Percentiles rank a stretch among this genome's conserved stretches.
These are phyloP conservation scores for Ophiocordyceps camponoti-leonardi DNA, from an alignment of 2,329 filamentous ascomycete species.

Conservation along the genomic window DNA sequence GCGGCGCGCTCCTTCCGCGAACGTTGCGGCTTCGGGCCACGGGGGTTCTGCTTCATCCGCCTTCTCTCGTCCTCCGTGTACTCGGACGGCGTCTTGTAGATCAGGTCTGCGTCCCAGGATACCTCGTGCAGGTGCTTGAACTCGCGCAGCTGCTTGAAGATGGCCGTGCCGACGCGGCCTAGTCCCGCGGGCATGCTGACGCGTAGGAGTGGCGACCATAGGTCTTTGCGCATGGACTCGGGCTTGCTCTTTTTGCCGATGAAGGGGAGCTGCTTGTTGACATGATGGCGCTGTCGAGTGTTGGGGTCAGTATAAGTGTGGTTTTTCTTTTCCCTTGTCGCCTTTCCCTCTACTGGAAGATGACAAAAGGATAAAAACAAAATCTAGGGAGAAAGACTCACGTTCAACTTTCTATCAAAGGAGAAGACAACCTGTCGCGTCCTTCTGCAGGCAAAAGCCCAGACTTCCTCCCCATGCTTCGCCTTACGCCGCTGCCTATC, in stretches of 20 bases:
- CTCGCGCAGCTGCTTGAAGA: slow-evolving; percentile 48
- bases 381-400: slow-evolving; percentile 11
- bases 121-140: slow-evolving; percentile 45
- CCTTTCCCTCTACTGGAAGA: no score
- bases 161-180: slow-evolving; percentile 36
- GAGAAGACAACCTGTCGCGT: slow-evolving; percentile 36
- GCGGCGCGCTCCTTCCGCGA: slow-evolving; percentile 27
- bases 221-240: slow-evolving; percentile 46
- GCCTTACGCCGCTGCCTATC: slow-evolving; percentile 6
- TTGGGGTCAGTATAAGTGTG: neutral
- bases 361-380: neutral
- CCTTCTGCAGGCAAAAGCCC: slow-evolving; percentile 32
- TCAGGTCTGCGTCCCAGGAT: slow-evolving; percentile 34
- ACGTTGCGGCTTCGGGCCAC: slow-evolving; percentile 16
- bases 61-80: slow-evolving; percentile 16
- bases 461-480: slow-evolving; percentile 40
- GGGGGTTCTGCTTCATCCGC: slow-evolving; percentile 11
- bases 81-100: slow-evolving; percentile 19
- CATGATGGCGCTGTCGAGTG: slow-evolving; percentile 18
- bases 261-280: slow-evolving; percentile 42
- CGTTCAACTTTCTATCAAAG: slow-evolving; percentile 25
- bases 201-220: slow-evolving; percentile 44
- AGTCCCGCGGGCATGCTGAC: slow-evolving; percentile 38
- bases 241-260: slow-evolving; percentile 52
- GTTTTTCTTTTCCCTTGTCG: no score